phyloP scores from a whole-genome alignment of 2,329 filamentous ascomycete species.

The Helotiales sp. region DNA sequence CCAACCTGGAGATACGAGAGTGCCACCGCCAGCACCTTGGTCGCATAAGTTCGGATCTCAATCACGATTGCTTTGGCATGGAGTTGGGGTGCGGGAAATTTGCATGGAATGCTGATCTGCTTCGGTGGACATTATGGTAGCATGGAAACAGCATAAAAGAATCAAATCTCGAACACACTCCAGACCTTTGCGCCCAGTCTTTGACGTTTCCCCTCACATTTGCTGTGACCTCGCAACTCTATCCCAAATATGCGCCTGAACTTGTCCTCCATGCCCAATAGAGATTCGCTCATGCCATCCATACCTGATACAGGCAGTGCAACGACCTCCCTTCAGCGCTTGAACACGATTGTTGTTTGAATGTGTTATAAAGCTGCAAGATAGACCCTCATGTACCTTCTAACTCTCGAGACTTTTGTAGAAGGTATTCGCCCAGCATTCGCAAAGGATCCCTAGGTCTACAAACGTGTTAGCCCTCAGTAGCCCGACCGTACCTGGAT shows the following conservation, averaged over 20 bases:
- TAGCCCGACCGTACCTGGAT: constrained; percentile 1
- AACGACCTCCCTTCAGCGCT: not conserved
- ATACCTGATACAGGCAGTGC: not conserved
- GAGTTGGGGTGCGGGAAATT: constrained; percentile 23
- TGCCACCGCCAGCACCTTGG: constrained; percentile 91
- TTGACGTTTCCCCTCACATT: not conserved
- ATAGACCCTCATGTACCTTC: constrained; percentile 41
- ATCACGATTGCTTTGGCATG: constrained; percentile 13
- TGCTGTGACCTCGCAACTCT: not conserved
- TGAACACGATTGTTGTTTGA: not conserved
- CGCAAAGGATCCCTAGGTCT: constrained; percentile 69
- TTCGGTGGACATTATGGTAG: constrained; percentile 27
- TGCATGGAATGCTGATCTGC: constrained; percentile 31
- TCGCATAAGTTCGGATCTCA: constrained; percentile 65
- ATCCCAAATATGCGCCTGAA: not conserved
- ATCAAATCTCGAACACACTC: constrained; percentile 32
- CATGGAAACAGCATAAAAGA: constrained; percentile 30
- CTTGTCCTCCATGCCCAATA: not conserved
- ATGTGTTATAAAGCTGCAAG: not conserved
- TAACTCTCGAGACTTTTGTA: constrained; percentile 66
- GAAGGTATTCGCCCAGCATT: constrained; percentile 68
- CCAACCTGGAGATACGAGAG: constrained; percentile 99
- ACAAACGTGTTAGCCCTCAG: constrained; percentile 8
- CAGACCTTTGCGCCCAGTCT: constrained; percentile 11
- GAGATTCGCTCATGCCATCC: not conserved